A percentile compares a stretch with the other conserved stretches of the same genome.
Evolutionary conservation across 257 asterid genomes (phyloP).

Genomic region (Salvia splendens): DNA sequence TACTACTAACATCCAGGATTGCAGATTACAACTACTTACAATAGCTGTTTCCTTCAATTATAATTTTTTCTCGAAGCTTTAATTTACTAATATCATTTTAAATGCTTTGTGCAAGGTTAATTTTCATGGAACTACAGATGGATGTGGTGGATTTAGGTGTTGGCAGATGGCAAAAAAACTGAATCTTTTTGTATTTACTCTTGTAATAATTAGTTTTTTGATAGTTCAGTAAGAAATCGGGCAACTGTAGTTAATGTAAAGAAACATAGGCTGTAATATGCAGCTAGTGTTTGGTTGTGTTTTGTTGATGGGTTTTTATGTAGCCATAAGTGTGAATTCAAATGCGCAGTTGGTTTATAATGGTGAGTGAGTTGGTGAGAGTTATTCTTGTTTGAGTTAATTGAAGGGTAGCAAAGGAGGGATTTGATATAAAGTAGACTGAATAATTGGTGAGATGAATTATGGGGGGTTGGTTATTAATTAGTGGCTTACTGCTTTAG

Average conservation of each 20-base stretch:
- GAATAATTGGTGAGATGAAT: conserved; percentile 17
- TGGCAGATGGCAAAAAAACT: conserved; percentile 26
- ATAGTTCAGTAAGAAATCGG: conserved; percentile 25
- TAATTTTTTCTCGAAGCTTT: conserved; percentile 23
- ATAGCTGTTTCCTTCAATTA: conserved; percentile 33
- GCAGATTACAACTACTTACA: conserved; percentile 26
- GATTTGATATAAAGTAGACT: conserved; percentile 10
- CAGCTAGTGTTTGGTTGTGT: conserved; percentile 30
- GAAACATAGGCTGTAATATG: conserved; percentile 26
- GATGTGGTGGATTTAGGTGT: conserved; percentile 38
- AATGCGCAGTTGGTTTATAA: no score
- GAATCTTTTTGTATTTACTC: conserved; percentile 20
- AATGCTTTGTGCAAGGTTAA: conserved; percentile 5
- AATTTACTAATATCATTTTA: not conserved
- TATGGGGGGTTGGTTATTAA: not conserved
- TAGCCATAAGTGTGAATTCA: conserved; percentile 35
- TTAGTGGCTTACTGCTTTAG: not conserved
- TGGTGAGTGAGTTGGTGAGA: no score
- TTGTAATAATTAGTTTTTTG: conserved; percentile 3
- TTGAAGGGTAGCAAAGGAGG: no score
- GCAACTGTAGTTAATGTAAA: conserved; percentile 32
- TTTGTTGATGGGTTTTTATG: conserved; percentile 40
- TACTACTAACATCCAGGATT: conserved; percentile 15
- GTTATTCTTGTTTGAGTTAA: conserved; percentile 12
- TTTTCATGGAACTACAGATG: conserved; percentile 22